Conservation (phyloP, 495 filamentous ascomycete genomes). For the Aspergillus bertholletiae region DNA sequence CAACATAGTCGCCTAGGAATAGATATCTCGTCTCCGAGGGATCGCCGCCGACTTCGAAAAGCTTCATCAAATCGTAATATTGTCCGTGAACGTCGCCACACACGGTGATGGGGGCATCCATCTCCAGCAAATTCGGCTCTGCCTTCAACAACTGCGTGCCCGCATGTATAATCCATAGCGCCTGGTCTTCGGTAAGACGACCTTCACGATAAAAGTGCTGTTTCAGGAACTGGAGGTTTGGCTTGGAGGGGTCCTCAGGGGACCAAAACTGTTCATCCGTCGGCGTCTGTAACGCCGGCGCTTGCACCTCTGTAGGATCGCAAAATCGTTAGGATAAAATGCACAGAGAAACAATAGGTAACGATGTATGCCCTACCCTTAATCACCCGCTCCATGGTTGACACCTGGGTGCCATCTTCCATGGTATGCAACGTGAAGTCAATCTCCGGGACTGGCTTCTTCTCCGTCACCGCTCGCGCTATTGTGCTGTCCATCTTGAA, state of each 20-base stretch:
- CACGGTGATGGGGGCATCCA: constrained; percentile 99
- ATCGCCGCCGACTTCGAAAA: constrained; percentile 97
- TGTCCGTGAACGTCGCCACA: constrained; percentile 98
- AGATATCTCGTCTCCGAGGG: constrained; percentile 94
- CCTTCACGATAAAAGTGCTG: constrained; percentile 98
- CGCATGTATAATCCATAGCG: constrained; percentile 85
- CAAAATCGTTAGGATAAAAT: constrained; percentile 10
- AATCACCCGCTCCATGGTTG: constrained; percentile 89
- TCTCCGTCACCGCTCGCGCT: constrained; percentile 78
- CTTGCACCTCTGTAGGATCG: constrained; percentile 75
- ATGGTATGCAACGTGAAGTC: constrained; percentile 97
- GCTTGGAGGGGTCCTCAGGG: constrained; percentile 79
- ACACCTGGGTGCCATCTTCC: constrained; percentile 95
- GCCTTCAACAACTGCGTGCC: constrained; percentile 78
- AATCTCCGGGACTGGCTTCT: constrained; percentile 93
- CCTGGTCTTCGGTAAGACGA: constrained; percentile 93
- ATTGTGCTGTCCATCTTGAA: constrained; percentile 42
- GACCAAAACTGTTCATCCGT: constrained; percentile 77
- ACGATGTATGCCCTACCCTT: constrained; percentile 67
- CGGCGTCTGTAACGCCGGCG: constrained; percentile 86
- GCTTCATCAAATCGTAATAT: constrained; percentile 99
- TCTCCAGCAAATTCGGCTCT: constrained; percentile 95
- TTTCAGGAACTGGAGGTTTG: constrained; percentile 90
- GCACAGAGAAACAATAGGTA: not conserved
- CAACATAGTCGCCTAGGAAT: constrained; percentile 96